Evolutionary conservation across 2,329 filamentous ascomycete species (phyloP).

Genomic region (Zasmidium citrigriseum): DNA sequence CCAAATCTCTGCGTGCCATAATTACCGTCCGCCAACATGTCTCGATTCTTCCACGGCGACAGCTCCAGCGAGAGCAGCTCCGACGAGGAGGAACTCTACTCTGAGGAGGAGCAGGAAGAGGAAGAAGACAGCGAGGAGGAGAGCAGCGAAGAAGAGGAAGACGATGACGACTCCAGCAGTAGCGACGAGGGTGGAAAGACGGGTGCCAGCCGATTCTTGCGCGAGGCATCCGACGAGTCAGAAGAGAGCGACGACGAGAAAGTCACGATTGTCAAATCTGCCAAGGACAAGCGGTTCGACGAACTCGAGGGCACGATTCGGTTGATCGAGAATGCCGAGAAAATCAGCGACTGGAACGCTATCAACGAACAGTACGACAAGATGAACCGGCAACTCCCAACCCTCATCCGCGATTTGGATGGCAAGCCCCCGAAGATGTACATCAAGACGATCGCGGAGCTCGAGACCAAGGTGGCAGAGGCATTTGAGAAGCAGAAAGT

Average conservation of each 20-base stretch:
- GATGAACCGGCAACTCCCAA: conserved; percentile 56
- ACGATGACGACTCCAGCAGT: conserved; percentile 51
- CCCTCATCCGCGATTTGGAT: conserved; percentile 57
- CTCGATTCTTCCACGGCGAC: conserved; percentile 96
- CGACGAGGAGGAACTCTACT: conserved; percentile 93
- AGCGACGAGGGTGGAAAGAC: conserved; percentile 61
- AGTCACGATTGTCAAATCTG: conserved; percentile 87
- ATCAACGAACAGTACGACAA: conserved; percentile 65
- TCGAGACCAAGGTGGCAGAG: conserved; percentile 94
- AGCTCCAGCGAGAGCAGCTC: conserved; percentile 93
- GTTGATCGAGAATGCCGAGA: conserved; percentile 92
- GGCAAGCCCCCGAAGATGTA: conserved; percentile 86
- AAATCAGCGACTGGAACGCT: conserved; percentile 96
- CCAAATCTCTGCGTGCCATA: conserved; percentile 3
- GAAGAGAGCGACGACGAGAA: conserved; percentile 83
- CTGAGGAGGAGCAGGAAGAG: conserved; percentile 68
- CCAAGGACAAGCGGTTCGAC: conserved; percentile 95
- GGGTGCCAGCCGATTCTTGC: conserved; percentile 83
- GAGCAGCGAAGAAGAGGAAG: conserved; percentile 46
- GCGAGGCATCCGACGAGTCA: conserved; percentile 58
- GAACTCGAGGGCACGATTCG: conserved; percentile 89
- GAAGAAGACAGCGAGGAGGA: conserved; percentile 52
- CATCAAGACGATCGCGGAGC: conserved; percentile 87
- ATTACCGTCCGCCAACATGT: conserved; percentile 42
- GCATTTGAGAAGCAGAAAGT: conserved; percentile 94